Percentiles rank a stretch among this genome's conserved stretches.
Conservation (phyloP, 768 basidiomycete species). For the Lyophyllum atratum region DNA sequence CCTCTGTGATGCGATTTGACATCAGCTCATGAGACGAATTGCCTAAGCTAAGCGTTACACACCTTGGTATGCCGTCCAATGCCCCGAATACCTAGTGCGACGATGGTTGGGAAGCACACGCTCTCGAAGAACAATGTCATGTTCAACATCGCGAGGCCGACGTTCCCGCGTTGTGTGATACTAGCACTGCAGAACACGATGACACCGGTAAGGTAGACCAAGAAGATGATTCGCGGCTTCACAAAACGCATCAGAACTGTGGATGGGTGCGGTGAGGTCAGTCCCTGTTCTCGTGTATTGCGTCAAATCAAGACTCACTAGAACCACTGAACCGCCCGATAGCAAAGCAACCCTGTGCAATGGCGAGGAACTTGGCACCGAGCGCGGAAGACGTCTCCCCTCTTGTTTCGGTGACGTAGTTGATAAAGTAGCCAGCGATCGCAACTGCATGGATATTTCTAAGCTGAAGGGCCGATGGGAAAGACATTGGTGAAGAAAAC, state of each 20-base stretch:
- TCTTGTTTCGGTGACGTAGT: constrained; percentile 32
- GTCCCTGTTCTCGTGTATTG: background rate
- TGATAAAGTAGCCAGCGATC: constrained; percentile 34
- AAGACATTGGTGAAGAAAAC: background rate
- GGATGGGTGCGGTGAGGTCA: background rate
- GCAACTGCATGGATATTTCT: constrained; percentile 20
- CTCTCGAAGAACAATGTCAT: constrained; percentile 37
- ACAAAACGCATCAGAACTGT: constrained; percentile 29
- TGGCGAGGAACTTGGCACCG: constrained; percentile 32
- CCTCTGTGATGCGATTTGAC: constrained; percentile 18
- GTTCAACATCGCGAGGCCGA: constrained; percentile 31
- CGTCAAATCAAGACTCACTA: constrained; percentile 17
- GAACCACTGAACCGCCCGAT: constrained; percentile 32
- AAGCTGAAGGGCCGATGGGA: background rate
- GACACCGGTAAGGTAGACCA: constrained; percentile 27
- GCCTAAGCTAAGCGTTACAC: background rate
- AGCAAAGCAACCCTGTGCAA: constrained; percentile 34
- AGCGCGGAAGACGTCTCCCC: constrained; percentile 21
- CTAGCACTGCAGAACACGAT: constrained; percentile 30
- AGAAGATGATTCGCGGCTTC: constrained; percentile 30
- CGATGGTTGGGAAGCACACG: constrained; percentile 37
- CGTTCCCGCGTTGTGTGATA: constrained; percentile 30
- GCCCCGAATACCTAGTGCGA: constrained; percentile 33
- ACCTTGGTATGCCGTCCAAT: constrained; percentile 33
- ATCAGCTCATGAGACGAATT: background rate